Conservation (phyloP, 2,329 filamentous ascomycete species). For the Cytospora mali region DNA sequence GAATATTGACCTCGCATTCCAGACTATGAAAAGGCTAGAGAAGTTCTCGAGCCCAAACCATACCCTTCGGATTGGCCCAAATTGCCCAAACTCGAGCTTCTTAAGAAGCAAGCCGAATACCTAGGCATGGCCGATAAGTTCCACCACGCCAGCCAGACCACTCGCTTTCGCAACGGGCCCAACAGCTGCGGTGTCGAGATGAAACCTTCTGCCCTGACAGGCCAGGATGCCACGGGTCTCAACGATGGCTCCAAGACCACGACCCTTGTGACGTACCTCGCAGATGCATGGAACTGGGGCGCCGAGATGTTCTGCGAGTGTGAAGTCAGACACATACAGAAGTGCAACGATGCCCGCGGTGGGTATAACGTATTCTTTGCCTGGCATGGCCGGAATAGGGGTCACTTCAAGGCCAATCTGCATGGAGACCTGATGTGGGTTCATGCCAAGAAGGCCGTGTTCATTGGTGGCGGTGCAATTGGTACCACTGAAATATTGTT, state of each 20-base stretch:
- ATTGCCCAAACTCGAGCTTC: constrained; percentile 59
- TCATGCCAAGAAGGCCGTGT: constrained; percentile 64
- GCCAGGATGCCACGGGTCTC: constrained; percentile 64
- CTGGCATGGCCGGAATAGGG: constrained; percentile 63
- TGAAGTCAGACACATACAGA: constrained; percentile 65
- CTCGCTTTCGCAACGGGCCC: constrained; percentile 60
- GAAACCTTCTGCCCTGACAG: constrained; percentile 60
- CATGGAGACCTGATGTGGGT: constrained; percentile 68
- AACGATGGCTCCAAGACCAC: constrained; percentile 71
- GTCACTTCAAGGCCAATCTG: constrained; percentile 55
- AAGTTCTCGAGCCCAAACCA: constrained; percentile 59
- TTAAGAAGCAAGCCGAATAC: constrained; percentile 58
- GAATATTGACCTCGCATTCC: background rate
- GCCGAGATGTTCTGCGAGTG: constrained; percentile 72
- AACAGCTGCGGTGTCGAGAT: constrained; percentile 68
- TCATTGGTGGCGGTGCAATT: constrained; percentile 66
- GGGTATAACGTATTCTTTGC: constrained; percentile 68
- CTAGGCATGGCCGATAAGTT: constrained; percentile 57
- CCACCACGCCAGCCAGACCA: constrained; percentile 61
- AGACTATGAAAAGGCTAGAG: constrained; percentile 60
- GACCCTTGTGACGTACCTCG: constrained; percentile 66
- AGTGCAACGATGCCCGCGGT: constrained; percentile 47
- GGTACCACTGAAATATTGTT: constrained; percentile 69
- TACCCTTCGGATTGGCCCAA: constrained; percentile 62
- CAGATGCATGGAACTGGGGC: constrained; percentile 73